phyloP scores from a whole-genome alignment of 2,329 filamentous ascomycete genomes.

The Diaporthe longicolla region DNA sequence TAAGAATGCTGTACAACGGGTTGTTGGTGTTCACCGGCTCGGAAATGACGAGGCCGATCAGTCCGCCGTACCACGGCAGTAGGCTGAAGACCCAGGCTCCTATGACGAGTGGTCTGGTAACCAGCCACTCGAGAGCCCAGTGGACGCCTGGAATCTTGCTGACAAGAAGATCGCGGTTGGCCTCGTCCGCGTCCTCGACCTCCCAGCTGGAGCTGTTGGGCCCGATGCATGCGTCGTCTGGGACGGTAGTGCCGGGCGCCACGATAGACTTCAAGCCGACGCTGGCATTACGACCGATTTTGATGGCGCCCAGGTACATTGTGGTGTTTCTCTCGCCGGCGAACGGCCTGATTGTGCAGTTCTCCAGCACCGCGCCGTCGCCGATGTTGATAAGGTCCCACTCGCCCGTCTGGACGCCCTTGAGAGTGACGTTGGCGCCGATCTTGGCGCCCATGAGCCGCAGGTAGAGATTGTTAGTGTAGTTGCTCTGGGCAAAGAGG shows the following conservation, averaged over 20 bases:
- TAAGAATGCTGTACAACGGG: slow-evolving; percentile 58
- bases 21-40: slow-evolving; percentile 52
- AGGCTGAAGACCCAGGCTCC: slow-evolving; percentile 59
- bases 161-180: slow-evolving; percentile 60
- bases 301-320: slow-evolving; percentile 69
- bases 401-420: slow-evolving; percentile 63
- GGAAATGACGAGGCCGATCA: slow-evolving; percentile 60
- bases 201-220: slow-evolving; percentile 72
- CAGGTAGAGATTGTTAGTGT: slow-evolving; percentile 60
- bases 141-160: slow-evolving; percentile 58
- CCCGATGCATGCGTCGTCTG: slow-evolving; percentile 66
- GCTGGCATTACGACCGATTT: slow-evolving; percentile 61
- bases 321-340: slow-evolving; percentile 69
- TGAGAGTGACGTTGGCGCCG: slow-evolving; percentile 64
- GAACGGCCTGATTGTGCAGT: slow-evolving; percentile 66
- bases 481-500: slow-evolving; percentile 58
- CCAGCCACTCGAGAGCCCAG: slow-evolving; percentile 58
- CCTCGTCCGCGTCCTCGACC: slow-evolving; percentile 57
- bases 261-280: slow-evolving; percentile 65
- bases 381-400: slow-evolving; percentile 70
- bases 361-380: slow-evolving; percentile 62
- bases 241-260: slow-evolving; percentile 63
- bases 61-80: slow-evolving; percentile 60
- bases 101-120: slow-evolving; percentile 59
- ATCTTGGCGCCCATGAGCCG: slow-evolving; percentile 67